Evolutionary conservation across 306 rosid species (phyloP).

Genomic region (Medicago lupulina): DNA sequence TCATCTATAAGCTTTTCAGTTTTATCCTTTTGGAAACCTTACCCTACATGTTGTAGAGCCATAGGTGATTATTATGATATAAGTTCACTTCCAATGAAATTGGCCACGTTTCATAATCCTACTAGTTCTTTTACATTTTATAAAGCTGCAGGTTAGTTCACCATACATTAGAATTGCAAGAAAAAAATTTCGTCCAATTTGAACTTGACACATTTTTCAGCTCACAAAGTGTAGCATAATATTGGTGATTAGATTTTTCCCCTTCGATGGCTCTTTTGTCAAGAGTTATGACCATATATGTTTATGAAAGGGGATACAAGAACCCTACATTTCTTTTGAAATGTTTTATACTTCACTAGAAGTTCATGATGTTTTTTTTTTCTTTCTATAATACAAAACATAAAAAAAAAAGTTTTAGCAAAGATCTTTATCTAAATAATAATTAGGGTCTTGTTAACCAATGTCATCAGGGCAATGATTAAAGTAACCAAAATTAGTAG

Average conservation of each 20-base stretch:
- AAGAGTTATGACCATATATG: neutral
- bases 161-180: neutral
- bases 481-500: too few species aligned
- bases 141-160: neutral
- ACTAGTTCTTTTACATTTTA: conserved; percentile 14
- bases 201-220: conserved; percentile 27
- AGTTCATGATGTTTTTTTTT: neutral
- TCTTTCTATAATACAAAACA: too few species aligned
- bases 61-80: neutral
- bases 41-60: conserved; percentile 30
- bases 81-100: conserved; percentile 2
- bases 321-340: conserved; percentile 12
- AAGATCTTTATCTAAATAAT: too few species aligned
- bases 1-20: conserved; percentile 24
- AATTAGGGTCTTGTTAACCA: too few species aligned
- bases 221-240: neutral
- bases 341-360: neutral
- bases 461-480: too few species aligned
- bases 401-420: too few species aligned
- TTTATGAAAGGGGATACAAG: neutral
- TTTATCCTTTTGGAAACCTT: conserved; percentile 23
- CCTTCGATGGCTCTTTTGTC: neutral
- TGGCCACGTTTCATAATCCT: conserved; percentile 43
- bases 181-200: conserved; percentile 5
- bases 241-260: neutral